phyloP scores from a whole-genome alignment of 2,329 filamentous ascomycete genomes.

The Niveomyces coronatus region DNA sequence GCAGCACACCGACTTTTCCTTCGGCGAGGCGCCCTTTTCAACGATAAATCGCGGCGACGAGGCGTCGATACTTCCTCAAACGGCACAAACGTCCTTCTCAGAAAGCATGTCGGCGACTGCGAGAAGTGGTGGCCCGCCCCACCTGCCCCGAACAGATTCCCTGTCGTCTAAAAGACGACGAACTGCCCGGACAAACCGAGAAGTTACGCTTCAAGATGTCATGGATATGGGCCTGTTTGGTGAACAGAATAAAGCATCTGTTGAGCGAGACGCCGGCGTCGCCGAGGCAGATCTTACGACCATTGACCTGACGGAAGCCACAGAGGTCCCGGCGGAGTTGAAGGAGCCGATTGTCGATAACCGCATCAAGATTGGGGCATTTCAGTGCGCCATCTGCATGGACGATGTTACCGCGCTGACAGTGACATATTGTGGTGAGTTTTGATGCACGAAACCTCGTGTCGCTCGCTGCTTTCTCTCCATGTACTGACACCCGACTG shows the following conservation, averaged over 20 bases:
- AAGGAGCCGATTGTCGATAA: conserved; percentile 37
- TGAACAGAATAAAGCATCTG: neutral
- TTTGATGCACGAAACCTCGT: too few species aligned
- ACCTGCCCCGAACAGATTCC: neutral
- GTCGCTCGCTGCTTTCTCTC: neutral
- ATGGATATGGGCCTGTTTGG: too few species aligned
- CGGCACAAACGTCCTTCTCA: conserved; percentile 19
- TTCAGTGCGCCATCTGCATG: conserved; percentile 61
- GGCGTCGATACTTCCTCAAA: conserved; percentile 17
- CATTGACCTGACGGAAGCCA: conserved; percentile 26
- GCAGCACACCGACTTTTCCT: conserved; percentile 12
- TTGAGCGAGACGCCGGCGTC: neutral
- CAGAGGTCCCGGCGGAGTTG: conserved; percentile 33
- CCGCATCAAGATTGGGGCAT: conserved; percentile 40
- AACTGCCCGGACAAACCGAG: conserved; percentile 8
- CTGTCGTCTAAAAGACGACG: conserved; percentile 19
- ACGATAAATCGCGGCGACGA: conserved; percentile 20
- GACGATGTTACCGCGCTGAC: conserved; percentile 48
- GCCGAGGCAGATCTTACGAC: conserved; percentile 18
- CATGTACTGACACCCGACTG: neutral
- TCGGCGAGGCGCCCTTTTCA: conserved; percentile 17
- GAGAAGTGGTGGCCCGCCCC: neutral
- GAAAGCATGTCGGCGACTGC: conserved; percentile 18
- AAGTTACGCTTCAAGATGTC: too few species aligned
- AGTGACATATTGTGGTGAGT: conserved; percentile 57